These are phyloP conservation scores for Russula sp. DNA, from an alignment of 768 basidiomycete species.

Conservation along the genomic window DNA sequence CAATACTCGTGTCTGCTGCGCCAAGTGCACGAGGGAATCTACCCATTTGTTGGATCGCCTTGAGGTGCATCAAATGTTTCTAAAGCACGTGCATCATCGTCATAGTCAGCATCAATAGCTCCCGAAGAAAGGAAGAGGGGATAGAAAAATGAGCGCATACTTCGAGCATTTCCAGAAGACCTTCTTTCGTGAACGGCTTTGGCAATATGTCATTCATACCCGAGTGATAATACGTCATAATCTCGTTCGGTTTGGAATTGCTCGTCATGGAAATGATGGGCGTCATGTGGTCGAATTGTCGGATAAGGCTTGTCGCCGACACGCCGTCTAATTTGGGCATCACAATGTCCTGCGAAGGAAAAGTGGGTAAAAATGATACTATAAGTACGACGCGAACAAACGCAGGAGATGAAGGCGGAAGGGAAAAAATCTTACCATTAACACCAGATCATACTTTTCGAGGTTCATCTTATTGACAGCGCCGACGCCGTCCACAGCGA, in stretches of 20 bases:
- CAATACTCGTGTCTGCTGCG: conserved; percentile 27
- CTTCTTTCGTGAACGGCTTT: conserved; percentile 96
- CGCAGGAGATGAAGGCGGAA: conserved; percentile 14
- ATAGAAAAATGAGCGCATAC: conserved; percentile 40
- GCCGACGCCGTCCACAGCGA: conserved; percentile 88
- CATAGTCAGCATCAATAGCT: neutral
- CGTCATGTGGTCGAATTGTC: conserved; percentile 92
- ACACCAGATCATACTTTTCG: conserved; percentile 91
- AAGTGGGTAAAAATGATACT: conserved; percentile 11
- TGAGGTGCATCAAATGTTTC: conserved; percentile 33
- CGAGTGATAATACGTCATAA: conserved; percentile 85
- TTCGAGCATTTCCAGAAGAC: conserved; percentile 89
- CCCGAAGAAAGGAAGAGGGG: conserved; percentile 12
- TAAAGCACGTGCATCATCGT: conserved; percentile 20
- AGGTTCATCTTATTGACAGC: conserved; percentile 97
- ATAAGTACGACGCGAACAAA: neutral
- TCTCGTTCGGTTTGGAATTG: conserved; percentile 89
- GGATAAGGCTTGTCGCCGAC: conserved; percentile 86
- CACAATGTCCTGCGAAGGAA: conserved; percentile 73
- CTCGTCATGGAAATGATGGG: conserved; percentile 99
- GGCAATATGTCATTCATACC: conserved; percentile 97
- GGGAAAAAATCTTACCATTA: conserved; percentile 67
- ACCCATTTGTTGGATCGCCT: conserved; percentile 30
- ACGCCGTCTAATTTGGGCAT: conserved; percentile 90
- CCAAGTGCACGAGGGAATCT: conserved; percentile 27